Base-by-base conservation (phyloP, 73 alveolate genomes). In the Paraurostyla sp. region DNA sequence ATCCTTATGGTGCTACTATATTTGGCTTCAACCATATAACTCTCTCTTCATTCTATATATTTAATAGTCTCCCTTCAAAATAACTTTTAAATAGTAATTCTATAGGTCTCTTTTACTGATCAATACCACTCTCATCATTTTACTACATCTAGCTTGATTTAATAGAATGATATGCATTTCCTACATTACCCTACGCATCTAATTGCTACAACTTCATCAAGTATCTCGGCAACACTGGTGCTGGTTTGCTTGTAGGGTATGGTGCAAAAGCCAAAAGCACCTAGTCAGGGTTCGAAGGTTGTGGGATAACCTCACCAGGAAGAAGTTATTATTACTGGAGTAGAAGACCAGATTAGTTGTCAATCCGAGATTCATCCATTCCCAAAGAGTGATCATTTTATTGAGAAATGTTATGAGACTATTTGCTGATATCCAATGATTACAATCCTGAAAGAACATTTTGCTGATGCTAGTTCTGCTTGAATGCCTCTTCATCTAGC, bases 1-100 rank as follows among this genome's bases (percentile, higher is more conserved):
- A 80, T n/a, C 95, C 95, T 56, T 18, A 33, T n/a, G 95, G 95
- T 1, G 92, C 87, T 20, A 59, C 38, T 41, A 89, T 57, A 29
- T 60, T 45, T 15, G 95, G 95, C 81, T 80, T 89, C 30, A 89
- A 60, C 75, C 68, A 81, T 13, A 81, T 57, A 9, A 58, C 49
- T 13, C 1, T 11, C 22, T 49, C 63, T 15, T 32, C 60, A 13
- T 52, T 15, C 0, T 52, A 43, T 15, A 56, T 0, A 23, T 9
- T 49, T 13, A 86, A 18, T 18, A 33, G 40, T 45, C 25, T 75
- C 0, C 93, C 89, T 27, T 84, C 86, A 33, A 86, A 38, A 52
- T 86, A 86, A 41, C 71, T 30, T 42, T 86, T 71, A 59, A 73
- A 49, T 15, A 42, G 33, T 20, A 32, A 16, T 71, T 71, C 88